Evolutionary conservation across 2,329 filamentous ascomycete species (phyloP).

Genomic region (Diplocarpon rosae): DNA sequence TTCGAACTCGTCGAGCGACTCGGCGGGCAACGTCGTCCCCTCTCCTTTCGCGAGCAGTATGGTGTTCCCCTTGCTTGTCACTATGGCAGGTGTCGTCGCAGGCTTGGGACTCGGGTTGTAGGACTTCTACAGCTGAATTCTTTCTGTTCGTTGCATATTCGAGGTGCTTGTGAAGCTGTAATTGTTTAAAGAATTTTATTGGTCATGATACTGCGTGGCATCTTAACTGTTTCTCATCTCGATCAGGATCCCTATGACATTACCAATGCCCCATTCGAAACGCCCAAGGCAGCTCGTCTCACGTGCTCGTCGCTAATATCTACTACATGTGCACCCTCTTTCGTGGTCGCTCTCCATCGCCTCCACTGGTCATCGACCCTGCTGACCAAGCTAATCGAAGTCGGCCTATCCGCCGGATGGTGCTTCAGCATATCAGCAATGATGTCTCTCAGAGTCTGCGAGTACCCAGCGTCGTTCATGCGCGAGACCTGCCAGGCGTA

Average conservation of each 20-base stretch:
- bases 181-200: too few species aligned
- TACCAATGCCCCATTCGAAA: background rate
- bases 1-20: background rate
- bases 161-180: too few species aligned
- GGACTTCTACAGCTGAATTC: background rate
- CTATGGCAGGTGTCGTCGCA: background rate
- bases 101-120: background rate
- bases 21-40: background rate
- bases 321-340: constrained; percentile 13
- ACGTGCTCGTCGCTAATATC: constrained; percentile 15
- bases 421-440: constrained; percentile 18
- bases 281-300: constrained; percentile 2
- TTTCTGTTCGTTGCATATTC: background rate
- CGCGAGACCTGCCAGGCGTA: constrained; percentile 21
- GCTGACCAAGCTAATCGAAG: constrained; percentile 12
- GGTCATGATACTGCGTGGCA: too few species aligned
- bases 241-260: background rate
- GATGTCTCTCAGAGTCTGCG: constrained; percentile 15
- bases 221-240: too few species aligned
- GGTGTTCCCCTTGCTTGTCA: background rate
- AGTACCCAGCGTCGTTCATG: constrained; percentile 19
- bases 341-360: constrained; percentile 17
- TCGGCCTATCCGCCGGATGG: constrained; percentile 13
- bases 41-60: background rate
- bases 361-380: constrained; percentile 16